A percentile compares a stretch with the other conserved stretches of the same genome.
Evolutionary conservation across 371 early-diverging fungal genomes (phyloP).

Genomic region (Entomophthora muscae): DNA sequence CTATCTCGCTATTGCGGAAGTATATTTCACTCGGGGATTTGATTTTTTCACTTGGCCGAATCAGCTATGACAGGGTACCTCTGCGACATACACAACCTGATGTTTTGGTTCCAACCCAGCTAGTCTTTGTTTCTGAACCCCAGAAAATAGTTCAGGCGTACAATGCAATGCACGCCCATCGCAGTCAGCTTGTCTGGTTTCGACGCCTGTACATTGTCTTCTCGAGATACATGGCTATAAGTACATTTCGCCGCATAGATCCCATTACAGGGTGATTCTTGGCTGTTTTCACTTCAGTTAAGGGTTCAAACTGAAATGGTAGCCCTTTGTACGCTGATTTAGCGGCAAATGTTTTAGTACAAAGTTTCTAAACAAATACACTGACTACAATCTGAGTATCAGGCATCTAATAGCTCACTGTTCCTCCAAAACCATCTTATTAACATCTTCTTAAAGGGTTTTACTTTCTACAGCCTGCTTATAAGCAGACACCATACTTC

Average conservation of each 20-base stretch:
- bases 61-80: not conserved
- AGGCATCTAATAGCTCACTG: no score
- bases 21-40: constrained; percentile 50
- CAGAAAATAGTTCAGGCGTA: constrained; percentile 4
- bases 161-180: constrained; percentile 73
- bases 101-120: constrained; percentile 13
- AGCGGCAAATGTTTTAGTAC: no score
- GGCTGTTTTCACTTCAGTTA: no score
- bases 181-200: constrained; percentile 87
- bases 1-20: constrained; percentile 49
- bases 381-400: no score
- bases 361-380: no score
- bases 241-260: constrained; percentile 14
- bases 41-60: constrained; percentile 1
- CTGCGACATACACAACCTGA: constrained; percentile 13
- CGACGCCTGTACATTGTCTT: constrained; percentile 79
- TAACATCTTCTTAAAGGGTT: no score
- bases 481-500: no score
- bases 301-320: no score
- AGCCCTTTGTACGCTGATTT: no score
- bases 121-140: constrained; percentile 1
- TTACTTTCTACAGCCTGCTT: no score
- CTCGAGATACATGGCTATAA: constrained; percentile 90
- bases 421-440: no score
- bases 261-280: not conserved